These are phyloP conservation scores for Boletellus emodensis DNA, from an alignment of 768 basidiomycete species.

Conservation along the genomic window DNA sequence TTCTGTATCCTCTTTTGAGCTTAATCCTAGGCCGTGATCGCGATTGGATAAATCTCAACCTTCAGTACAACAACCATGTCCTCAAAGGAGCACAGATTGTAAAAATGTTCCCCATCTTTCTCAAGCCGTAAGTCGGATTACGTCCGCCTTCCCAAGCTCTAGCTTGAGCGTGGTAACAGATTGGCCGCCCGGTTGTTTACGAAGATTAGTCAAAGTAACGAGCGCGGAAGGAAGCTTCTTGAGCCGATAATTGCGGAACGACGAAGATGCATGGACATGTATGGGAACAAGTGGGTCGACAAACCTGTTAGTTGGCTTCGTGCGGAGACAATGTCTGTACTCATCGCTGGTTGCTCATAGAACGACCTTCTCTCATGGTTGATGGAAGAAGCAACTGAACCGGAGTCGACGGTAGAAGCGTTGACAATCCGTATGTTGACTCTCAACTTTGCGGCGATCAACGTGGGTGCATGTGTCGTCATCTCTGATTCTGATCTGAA, in stretches of 20 bases:
- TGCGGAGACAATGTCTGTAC: neutral
- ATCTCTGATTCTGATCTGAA: neutral
- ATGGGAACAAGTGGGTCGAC: slow-evolving; percentile 25
- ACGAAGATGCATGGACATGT: slow-evolving; percentile 15
- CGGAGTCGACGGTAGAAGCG: slow-evolving; percentile 19
- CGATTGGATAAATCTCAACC: slow-evolving; percentile 30
- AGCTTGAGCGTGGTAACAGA: slow-evolving; percentile 4
- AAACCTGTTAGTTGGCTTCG: slow-evolving; percentile 26
- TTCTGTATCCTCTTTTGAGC: neutral
- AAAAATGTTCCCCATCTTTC: slow-evolving; percentile 29
- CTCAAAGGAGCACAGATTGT: slow-evolving; percentile 19
- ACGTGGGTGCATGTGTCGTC: neutral
- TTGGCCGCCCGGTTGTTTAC: slow-evolving; percentile 15
- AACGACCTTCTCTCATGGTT: slow-evolving; percentile 33
- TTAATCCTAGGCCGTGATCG: slow-evolving; percentile 34
- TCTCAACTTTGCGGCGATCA: slow-evolving; percentile 7
- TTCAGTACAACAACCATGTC: slow-evolving; percentile 30
- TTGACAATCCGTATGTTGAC: slow-evolving; percentile 16
- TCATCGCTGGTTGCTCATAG: slow-evolving; percentile 7
- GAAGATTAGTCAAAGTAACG: slow-evolving; percentile 1
- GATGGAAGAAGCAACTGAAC: slow-evolving; percentile 22
- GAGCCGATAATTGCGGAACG: slow-evolving; percentile 30
- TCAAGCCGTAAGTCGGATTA: slow-evolving; percentile 28
- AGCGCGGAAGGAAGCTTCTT: slow-evolving; percentile 13
- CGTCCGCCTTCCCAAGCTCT: neutral